These are phyloP conservation scores for Oropetium thomaeum DNA, from an alignment of 176 grass and related monocot genomes.

Conservation along the genomic window DNA sequence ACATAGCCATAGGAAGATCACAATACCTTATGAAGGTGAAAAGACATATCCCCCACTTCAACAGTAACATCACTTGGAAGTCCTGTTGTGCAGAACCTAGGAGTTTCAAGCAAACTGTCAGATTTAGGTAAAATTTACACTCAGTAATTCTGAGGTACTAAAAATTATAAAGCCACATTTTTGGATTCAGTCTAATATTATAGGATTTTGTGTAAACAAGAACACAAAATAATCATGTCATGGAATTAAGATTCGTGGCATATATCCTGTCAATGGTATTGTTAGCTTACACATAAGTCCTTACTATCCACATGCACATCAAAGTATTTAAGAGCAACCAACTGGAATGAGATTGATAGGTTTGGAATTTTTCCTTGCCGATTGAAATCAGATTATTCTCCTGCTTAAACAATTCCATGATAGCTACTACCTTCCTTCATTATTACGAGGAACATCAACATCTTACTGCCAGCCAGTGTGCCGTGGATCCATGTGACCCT, in stretches of 20 bases:
- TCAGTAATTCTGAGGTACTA: not conserved
- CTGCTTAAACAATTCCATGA: conserved; percentile 26
- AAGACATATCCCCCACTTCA: conserved; percentile 91
- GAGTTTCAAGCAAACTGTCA: conserved; percentile 32
- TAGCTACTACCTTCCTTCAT: conserved; percentile 25
- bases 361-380: conserved; percentile 6
- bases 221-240: not conserved
- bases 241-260: not conserved
- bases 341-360: conserved; percentile 14
- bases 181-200: not conserved
- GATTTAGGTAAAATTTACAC: not conserved
- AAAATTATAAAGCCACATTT: not conserved
- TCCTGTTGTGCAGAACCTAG: conserved; percentile 89
- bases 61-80: conserved; percentile 90
- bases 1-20: not conserved
- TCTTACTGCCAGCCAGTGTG: conserved; percentile 35
- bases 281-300: not conserved
- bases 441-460: conserved; percentile 37
- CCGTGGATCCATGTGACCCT: conserved; percentile 34
- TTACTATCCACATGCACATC: not conserved
- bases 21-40: conserved; percentile 96
- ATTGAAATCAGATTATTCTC: conserved; percentile 21
- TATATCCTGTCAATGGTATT: not conserved
- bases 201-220: not conserved
- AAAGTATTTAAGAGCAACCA: not conserved